phyloP scores from a whole-genome alignment of 345 rosid genomes.

The Eucalyptus pauciflora region DNA sequence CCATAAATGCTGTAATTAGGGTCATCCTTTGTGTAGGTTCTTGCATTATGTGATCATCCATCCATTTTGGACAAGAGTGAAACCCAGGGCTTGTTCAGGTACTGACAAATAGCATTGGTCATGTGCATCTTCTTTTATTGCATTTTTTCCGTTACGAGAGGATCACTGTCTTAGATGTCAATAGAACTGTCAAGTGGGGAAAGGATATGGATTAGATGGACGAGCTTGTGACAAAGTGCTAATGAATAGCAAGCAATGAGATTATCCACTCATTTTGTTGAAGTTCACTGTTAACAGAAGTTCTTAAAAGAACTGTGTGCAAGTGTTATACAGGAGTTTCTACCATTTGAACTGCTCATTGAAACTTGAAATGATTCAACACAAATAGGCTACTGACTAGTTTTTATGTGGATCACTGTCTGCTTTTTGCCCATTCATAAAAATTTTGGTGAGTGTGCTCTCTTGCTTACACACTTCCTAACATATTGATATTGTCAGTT shows the following conservation, averaged over 20 bases:
- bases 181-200: not conserved
- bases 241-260: not conserved
- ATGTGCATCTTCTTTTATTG: not conserved
- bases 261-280: not conserved
- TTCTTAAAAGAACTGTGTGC: not conserved
- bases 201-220: not conserved
- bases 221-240: not conserved
- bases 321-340: not conserved
- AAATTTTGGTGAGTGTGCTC: not conserved
- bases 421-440: not conserved
- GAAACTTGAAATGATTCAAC: not conserved
- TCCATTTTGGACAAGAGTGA: conserved; percentile 78
- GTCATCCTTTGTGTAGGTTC: conserved; percentile 45
- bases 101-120: not conserved
- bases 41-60: conserved; percentile 85
- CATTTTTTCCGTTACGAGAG: not conserved
- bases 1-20: not conserved
- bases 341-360: not conserved
- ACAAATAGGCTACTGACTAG: not conserved
- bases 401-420: not conserved
- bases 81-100: conserved; percentile 94
- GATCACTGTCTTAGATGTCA: not conserved
- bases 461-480: not conserved
- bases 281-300: not conserved
- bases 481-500: not conserved